These are phyloP conservation scores for Nothophaeocryptopus gaeumannii DNA, from an alignment of 2,329 filamentous ascomycete genomes.

Conservation along the genomic window DNA sequence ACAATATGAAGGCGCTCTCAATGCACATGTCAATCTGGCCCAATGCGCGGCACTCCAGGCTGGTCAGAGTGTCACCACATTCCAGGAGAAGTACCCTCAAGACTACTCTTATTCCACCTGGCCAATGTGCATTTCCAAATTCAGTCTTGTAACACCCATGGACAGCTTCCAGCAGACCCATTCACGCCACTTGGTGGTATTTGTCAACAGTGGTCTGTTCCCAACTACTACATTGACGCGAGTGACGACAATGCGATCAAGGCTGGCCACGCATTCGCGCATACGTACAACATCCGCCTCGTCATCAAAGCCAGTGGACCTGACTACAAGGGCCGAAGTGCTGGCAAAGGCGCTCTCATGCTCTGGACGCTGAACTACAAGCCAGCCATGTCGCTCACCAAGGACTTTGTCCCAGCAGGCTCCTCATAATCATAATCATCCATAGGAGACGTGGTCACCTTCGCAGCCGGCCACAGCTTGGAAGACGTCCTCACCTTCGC, in stretches of 20 bases:
- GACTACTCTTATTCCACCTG: neutral
- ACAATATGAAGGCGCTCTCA: slow-evolving; percentile 1
- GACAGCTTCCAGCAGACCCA: neutral
- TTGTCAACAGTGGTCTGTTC: neutral
- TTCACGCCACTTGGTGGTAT: neutral
- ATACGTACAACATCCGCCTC: slow-evolving; percentile 21
- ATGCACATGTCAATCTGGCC: neutral
- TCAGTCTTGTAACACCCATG: slow-evolving; percentile 1
- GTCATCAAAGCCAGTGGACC: slow-evolving; percentile 30
- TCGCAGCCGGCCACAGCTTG: neutral
- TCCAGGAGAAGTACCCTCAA: neutral
- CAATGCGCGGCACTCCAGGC: slow-evolving; percentile 1
- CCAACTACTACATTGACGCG: neutral
- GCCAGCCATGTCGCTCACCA: neutral
- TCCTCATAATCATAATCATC: neutral
- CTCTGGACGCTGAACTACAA: slow-evolving; percentile 25
- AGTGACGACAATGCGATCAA: neutral
- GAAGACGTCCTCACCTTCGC: neutral
- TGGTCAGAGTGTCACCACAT: neutral
- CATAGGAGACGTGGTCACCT: neutral
- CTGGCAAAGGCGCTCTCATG: slow-evolving; percentile 19
- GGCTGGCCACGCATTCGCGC: slow-evolving; percentile 24
- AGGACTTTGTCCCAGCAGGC: slow-evolving; percentile 5
- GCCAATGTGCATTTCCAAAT: neutral
- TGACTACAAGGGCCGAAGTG: slow-evolving; percentile 26